phyloP scores from a whole-genome alignment of 192 early-diverging fungal genomes.

The Backusella sp. region DNA sequence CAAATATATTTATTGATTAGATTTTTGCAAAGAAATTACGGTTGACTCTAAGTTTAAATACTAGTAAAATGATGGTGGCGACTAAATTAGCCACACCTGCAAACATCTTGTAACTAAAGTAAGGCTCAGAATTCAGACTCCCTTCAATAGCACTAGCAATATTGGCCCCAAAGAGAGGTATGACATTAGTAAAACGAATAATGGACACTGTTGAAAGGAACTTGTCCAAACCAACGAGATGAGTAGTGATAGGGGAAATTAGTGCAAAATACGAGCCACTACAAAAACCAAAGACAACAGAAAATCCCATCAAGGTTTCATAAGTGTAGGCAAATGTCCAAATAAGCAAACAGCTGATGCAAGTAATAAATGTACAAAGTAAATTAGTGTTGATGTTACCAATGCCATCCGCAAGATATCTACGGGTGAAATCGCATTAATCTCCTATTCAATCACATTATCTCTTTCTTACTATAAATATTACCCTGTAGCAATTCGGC shows the following conservation, averaged over 20 bases:
- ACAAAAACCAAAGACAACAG: conserved; percentile 32
- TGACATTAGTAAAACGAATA: conserved; percentile 20
- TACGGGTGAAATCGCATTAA: background rate
- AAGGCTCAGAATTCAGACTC: conserved; percentile 23
- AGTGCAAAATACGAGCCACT: conserved; percentile 35
- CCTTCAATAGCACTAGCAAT: conserved; percentile 34
- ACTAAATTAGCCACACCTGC: conserved; percentile 17
- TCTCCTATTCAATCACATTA: too few relatives aligned
- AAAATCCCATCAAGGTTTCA: conserved; percentile 28
- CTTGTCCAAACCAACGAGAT: conserved; percentile 19
- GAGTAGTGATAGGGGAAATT: conserved; percentile 22
- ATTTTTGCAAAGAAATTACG: conserved; percentile 18
- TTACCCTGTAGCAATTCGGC: conserved; percentile 23
- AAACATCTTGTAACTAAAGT: conserved; percentile 44
- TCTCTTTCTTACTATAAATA: background rate
- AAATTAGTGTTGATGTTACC: conserved; percentile 29
- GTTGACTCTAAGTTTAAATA: conserved; percentile 17
- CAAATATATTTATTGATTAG: background rate
- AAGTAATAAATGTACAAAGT: conserved; percentile 23
- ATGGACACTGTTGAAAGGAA: conserved; percentile 22
- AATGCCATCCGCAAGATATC: conserved; percentile 23
- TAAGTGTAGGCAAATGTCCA: conserved; percentile 33
- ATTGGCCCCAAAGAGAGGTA: conserved; percentile 29
- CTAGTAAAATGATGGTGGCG: background rate
- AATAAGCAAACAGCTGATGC: conserved; percentile 17